Evolutionary conservation across 345 rosid species (phyloP).

Genomic region (Euphorbia pulcherrima): DNA sequence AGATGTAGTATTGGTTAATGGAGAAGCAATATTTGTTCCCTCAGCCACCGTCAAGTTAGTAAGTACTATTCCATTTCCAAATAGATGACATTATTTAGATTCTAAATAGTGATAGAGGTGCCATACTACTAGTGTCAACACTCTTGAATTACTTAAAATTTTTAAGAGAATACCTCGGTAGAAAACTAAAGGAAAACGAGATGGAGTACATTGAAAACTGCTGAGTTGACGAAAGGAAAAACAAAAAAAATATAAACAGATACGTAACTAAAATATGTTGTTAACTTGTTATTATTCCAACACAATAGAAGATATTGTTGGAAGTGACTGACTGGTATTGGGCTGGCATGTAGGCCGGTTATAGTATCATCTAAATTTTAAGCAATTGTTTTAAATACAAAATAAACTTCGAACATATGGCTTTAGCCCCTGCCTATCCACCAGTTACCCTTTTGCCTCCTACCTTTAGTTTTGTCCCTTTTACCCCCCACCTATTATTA

Average conservation of each 20-base stretch:
- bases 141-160: neutral
- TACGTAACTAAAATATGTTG: neutral
- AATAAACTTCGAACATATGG: neutral
- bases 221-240: neutral
- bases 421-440: too few relatives aligned
- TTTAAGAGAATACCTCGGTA: neutral
- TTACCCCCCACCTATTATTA: too few relatives aligned
- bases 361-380: neutral
- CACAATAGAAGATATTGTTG: neutral
- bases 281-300: too few relatives aligned
- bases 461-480: too few relatives aligned
- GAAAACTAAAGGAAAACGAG: neutral
- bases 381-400: neutral
- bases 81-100: too few relatives aligned
- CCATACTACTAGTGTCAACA: neutral
- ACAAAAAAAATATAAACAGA: neutral
- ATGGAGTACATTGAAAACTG: neutral
- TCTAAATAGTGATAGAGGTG: too few relatives aligned
- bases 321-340: neutral
- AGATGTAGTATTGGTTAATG: neutral
- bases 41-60: too few relatives aligned
- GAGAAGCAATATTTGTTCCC: too few relatives aligned
- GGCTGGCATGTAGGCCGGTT: neutral
- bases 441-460: too few relatives aligned
- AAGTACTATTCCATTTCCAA: too few relatives aligned